phyloP scores from a whole-genome alignment of 495 filamentous ascomycete species.

The Trichocladium uniseriatum region DNA sequence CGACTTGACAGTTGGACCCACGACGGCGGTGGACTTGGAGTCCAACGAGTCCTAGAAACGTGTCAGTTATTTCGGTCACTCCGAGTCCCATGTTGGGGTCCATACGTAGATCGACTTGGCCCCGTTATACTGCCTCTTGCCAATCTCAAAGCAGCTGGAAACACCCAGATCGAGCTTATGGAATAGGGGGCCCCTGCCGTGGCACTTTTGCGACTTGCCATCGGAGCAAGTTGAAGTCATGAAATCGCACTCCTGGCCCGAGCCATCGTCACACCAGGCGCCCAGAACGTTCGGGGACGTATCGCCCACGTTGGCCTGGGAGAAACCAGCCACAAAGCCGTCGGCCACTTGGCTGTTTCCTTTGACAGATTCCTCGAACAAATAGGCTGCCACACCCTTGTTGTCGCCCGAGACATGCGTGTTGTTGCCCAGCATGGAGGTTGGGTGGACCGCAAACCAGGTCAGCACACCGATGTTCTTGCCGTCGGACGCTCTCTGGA shows the following conservation, averaged over 20 bases:
- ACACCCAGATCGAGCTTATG: conserved; percentile 59
- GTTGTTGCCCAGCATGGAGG: conserved; percentile 85
- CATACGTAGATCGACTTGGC: conserved; percentile 54
- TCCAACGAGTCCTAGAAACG: conserved; percentile 28
- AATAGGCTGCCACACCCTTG: conserved; percentile 80
- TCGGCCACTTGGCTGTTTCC: conserved; percentile 35
- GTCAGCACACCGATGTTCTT: conserved; percentile 72
- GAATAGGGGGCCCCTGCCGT: conserved; percentile 72
- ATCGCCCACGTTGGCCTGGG: conserved; percentile 89
- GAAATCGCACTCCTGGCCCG: conserved; percentile 54
- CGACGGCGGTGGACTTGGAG: conserved; percentile 36
- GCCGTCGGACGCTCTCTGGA: conserved; percentile 49
- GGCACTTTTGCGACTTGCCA: conserved; percentile 64
- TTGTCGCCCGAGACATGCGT: conserved; percentile 92
- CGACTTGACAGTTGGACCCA: conserved; percentile 45
- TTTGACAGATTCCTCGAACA: conserved; percentile 67
- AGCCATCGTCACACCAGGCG: conserved; percentile 70
- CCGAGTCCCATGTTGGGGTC: background rate
- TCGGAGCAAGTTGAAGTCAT: conserved; percentile 68
- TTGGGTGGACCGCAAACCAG: conserved; percentile 92
- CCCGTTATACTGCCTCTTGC: conserved; percentile 52
- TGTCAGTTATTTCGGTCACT: background rate
- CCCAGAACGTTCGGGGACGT: conserved; percentile 82
- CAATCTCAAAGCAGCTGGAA: conserved; percentile 67
- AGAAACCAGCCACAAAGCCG: conserved; percentile 82